Base-by-base conservation (phyloP, 2,329 filamentous ascomycete species). In the Sarocladium oryzae region DNA sequence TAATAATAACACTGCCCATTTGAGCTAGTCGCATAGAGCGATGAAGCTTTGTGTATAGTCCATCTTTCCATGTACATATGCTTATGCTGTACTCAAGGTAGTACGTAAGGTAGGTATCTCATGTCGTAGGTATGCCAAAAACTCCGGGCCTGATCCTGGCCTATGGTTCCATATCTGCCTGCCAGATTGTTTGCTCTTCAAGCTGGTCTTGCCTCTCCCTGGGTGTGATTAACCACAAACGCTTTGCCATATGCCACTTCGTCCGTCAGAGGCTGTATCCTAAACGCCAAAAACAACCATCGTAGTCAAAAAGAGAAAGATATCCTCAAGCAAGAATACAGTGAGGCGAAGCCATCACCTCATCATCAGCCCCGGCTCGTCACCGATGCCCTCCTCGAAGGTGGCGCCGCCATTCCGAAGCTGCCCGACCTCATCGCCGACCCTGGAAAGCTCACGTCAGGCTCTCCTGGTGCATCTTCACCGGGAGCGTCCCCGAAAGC, bases 401-500 rank as follows among this genome's bases (percentile, higher is more conserved):
- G 64, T 32, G 69, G 58, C 13, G 62, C 66, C 28, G 68, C 65
- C 53, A 71, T 64, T 45, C 69, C 69, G 55, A 78, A 77, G 30
- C 69, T 76, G 7, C 74, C 32, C 30, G 46, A 7, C 16, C 51
- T 20, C 36, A 35, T 20, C 20, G 37, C 26, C 3, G 3, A 52
- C 74, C 65, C 30, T 69, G 65, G 9, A 65, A 57, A 67, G 13
- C 63, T 67, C 56, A 70, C 62, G 54, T 84, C 81, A 3, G 73
- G 70, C 59, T 84, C 80, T n/a, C 79, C 79, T 2, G 74, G 72
- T 2, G 79, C 79, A 57, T 82, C 79, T 53, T 81, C 79, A 41
- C 38, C 40, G 5, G 37, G 38, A n/a, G 54, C 9, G 70, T 56
- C 10, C 69, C 73, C 0, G 70, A 70, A 56, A 80, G 76, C 4